Evolutionary conservation across 164 flowering plant species (phyloP), one percentile per base, ranked within the genome.

Genomic region (Amborella trichopoda): DNA sequence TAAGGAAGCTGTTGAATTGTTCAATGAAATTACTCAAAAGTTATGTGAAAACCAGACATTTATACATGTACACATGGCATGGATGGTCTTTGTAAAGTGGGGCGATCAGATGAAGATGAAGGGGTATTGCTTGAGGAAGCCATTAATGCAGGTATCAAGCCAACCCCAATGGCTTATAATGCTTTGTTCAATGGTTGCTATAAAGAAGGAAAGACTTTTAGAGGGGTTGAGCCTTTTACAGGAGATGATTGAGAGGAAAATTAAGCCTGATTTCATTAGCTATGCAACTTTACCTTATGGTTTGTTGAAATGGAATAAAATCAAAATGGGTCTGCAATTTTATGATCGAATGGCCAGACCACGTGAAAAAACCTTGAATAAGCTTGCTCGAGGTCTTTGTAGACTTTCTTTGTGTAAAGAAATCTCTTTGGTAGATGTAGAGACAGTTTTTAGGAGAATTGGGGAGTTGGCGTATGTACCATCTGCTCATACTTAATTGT

Each of bases 21-120:
- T 81, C 62, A 41, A 16, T 55, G 54, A 59, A 10, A 64, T 90
- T 28, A 81, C 81, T 71, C 60, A 68, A 30, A 58, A 62, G 22
- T 48, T 46, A 8, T n/a, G n/a, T n/a, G 32, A 26, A 68, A 66
- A 23, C 86, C 81, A 0, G 91, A 86, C 32, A 68, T 86, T 38
- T 86, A 79, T 51, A 70, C 83, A 0, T 89, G 66, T 48, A 88
- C 84, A 6, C 71, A 71, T 1, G 67, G 84, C 23, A 88, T 83
- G 91, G 78, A 86, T 70, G 98, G 93, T 14, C 74, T 83, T 14
- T 80, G 98, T 41, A 86, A 77, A 56, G 95, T 90, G 48, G 94
- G 95, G 39, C 47, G 87, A 25, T 67, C 87, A 0, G 70, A 71
- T 39, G 89, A 90, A 59, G n/a, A n/a, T n/a, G 95, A 82, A 6